A percentile compares a stretch with the other conserved stretches of the same genome.
These are phyloP conservation scores for Candida ipomoeae DNA, from an alignment of 805 yeast species.

Conservation along the genomic window DNA sequence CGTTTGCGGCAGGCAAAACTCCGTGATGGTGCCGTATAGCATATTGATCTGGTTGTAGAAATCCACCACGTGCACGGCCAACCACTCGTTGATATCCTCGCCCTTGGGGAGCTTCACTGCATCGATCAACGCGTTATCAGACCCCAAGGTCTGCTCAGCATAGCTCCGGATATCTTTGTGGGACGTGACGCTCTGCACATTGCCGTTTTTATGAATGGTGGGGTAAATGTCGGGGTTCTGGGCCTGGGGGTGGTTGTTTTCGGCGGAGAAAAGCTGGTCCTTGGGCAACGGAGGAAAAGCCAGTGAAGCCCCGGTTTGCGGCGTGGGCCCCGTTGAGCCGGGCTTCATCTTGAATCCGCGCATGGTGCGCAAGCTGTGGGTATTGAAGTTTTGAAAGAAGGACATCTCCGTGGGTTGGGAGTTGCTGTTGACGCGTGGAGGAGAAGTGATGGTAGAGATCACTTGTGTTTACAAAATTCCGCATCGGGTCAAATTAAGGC, in stretches of 20 bases:
- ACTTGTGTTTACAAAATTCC: conserved; percentile 16
- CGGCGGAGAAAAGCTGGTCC: conserved; percentile 9
- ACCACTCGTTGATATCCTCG: conserved; percentile 90
- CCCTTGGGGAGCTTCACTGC: conserved; percentile 93
- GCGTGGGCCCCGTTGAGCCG: conserved; percentile 36
- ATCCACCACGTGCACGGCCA: conserved; percentile 96
- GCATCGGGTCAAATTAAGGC: conserved; percentile 9
- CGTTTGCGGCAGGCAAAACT: conserved; percentile 89
- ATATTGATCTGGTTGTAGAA: conserved; percentile 94
- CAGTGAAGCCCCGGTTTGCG: conserved; percentile 29
- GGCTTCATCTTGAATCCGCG: conserved; percentile 42
- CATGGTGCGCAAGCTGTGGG: conserved; percentile 39
- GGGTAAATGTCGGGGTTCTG: conserved; percentile 19
- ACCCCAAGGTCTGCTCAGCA: conserved; percentile 93
- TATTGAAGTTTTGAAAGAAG: conserved; percentile 42
- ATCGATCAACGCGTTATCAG: conserved; percentile 83
- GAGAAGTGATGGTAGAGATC: neutral
- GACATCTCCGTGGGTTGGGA: conserved; percentile 23
- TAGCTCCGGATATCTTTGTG: conserved; percentile 79
- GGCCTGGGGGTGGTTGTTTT: conserved; percentile 1
- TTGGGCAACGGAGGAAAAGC: conserved; percentile 29
- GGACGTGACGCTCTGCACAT: conserved; percentile 35
- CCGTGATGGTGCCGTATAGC: conserved; percentile 94
- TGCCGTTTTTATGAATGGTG: conserved; percentile 24
- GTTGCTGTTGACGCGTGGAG: conserved; percentile 4